Evolutionary conservation across 306 rosid genomes (phyloP).

Genomic region (Rosa persica): DNA sequence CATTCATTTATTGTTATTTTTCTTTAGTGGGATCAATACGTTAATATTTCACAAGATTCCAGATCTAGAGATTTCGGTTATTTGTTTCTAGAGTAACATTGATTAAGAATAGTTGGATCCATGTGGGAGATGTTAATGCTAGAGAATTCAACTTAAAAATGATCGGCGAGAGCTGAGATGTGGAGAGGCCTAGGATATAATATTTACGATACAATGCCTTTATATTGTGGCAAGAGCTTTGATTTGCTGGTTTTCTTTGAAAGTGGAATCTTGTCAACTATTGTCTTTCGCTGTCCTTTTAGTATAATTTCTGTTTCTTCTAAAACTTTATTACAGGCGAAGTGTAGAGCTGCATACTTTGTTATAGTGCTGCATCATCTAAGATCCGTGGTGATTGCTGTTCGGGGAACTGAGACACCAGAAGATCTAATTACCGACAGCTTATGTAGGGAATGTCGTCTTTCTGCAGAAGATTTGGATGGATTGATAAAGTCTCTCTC

Average conservation of each 20-base stretch:
- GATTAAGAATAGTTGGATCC: neutral
- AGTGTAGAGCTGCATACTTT: constrained; percentile 87
- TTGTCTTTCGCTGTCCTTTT: neutral
- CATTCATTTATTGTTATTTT: neutral
- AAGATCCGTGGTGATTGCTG: constrained; percentile 65
- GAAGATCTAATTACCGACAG: constrained; percentile 94
- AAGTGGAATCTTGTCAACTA: neutral
- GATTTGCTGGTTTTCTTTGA: neutral
- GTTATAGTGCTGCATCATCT: constrained; percentile 79
- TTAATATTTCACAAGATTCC: neutral
- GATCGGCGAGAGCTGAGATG: neutral
- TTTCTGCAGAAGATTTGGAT: constrained; percentile 72
- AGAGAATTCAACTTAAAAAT: neutral
- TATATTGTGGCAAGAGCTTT: neutral
- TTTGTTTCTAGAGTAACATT: neutral
- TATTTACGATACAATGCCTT: neutral
- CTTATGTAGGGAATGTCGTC: constrained; percentile 68
- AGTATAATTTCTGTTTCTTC: neutral
- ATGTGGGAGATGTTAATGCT: neutral
- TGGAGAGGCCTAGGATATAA: neutral
- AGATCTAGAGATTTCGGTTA: neutral
- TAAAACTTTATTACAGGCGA: constrained; percentile 41
- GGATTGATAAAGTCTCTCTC: constrained; percentile 73
- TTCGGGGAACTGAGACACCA: constrained; percentile 96
- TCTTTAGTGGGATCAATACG: neutral